Evolutionary conservation across 768 basidiomycete genomes (phyloP).

Genomic region (Guyanaporus albipodus): DNA sequence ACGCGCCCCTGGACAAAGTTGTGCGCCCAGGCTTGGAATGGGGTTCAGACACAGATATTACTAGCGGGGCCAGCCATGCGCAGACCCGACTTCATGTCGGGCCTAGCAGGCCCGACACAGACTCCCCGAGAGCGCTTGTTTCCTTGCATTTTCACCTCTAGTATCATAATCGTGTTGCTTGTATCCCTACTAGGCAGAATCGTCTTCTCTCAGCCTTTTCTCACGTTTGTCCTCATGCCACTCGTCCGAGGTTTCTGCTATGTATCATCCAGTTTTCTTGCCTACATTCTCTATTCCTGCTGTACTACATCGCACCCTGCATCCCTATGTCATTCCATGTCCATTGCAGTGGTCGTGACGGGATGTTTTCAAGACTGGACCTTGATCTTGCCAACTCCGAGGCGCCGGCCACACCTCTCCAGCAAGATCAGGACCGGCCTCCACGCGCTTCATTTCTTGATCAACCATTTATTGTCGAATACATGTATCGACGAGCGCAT

Average conservation of each 20-base stretch:
- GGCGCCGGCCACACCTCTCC: neutral
- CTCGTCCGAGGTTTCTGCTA: constrained; percentile 9
- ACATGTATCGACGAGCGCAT: neutral
- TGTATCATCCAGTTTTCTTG: neutral
- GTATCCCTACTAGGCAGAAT: constrained; percentile 24
- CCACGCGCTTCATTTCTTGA: neutral
- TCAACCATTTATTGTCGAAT: too few relatives aligned
- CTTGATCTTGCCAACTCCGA: neutral
- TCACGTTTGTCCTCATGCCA: constrained; percentile 5
- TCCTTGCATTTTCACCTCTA: constrained; percentile 2
- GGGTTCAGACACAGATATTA: constrained; percentile 28
- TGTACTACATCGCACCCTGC: neutral
- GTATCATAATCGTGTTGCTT: constrained; percentile 25
- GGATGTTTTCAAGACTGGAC: too few relatives aligned
- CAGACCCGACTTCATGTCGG: constrained; percentile 6
- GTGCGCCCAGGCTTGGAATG: constrained; percentile 24
- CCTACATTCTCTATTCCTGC: constrained; percentile 9
- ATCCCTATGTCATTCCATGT: constrained; percentile 3
- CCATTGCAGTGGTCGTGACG: too few relatives aligned
- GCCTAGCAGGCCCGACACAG: neutral
- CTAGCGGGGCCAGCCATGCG: constrained; percentile 7
- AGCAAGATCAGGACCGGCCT: constrained; percentile 5
- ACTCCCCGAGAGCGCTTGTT: constrained; percentile 3
- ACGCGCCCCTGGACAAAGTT: constrained; percentile 24
- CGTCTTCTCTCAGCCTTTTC: constrained; percentile 2